These are phyloP conservation scores for Candida cerambycidarum DNA, from an alignment of 805 yeast genomes.

Conservation along the genomic window DNA sequence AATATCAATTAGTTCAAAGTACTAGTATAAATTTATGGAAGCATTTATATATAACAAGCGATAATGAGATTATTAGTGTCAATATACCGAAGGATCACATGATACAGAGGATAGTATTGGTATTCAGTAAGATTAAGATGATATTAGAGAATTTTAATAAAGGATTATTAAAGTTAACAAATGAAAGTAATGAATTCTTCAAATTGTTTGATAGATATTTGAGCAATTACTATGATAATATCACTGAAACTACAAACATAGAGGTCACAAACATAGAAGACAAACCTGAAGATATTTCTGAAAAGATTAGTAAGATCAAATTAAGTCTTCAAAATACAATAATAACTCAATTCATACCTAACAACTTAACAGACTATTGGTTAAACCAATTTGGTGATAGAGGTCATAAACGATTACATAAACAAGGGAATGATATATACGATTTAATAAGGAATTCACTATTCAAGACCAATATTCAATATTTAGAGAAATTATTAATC, in stretches of 20 bases:
- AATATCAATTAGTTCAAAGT: conserved; percentile 4
- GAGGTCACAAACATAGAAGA: no score
- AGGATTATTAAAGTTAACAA: conserved; percentile 19
- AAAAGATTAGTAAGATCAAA: neutral
- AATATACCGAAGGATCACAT: conserved; percentile 4
- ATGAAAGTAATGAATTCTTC: conserved; percentile 26
- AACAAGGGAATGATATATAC: conserved; percentile 49
- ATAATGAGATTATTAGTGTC: conserved; percentile 2
- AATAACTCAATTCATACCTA: conserved; percentile 54
- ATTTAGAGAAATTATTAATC: conserved; percentile 54
- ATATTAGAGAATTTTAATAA: conserved; percentile 13
- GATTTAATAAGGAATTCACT: conserved; percentile 49
- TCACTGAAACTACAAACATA: no score
- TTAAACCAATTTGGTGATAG: conserved; percentile 67
- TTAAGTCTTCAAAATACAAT: conserved; percentile 45
- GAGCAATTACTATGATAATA: conserved; percentile 30
- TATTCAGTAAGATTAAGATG: conserved; percentile 11
- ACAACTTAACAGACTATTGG: conserved; percentile 55
- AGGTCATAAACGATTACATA: conserved; percentile 57
- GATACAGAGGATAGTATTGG: conserved; percentile 7
- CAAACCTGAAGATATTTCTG: neutral
- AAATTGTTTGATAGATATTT: conserved; percentile 31
- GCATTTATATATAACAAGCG: conserved; percentile 11
- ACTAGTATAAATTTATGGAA: conserved; percentile 11
- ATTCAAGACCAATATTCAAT: conserved; percentile 52